These are phyloP conservation scores for Fistulifera pelliculosa DNA, from an alignment of 108 stramenopile species.

Conservation along the genomic window DNA sequence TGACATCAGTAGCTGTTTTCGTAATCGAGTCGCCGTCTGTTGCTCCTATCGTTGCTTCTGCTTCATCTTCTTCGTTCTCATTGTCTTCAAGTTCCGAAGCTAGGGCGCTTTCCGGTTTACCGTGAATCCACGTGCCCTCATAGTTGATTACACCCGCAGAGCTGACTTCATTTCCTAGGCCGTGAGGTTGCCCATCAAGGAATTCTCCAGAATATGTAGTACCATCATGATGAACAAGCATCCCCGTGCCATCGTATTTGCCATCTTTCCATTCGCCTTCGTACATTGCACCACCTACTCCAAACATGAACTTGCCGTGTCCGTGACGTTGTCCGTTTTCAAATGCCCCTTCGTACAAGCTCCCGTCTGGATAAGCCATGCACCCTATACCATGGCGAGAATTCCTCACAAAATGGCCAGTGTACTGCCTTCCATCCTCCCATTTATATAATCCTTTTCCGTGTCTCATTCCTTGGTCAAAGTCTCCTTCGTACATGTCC, in stretches of 20 bases:
- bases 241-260: constrained; percentile 16
- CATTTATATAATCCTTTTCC: constrained; percentile 24
- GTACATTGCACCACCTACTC: constrained; percentile 11
- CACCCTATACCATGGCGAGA: constrained; percentile 14
- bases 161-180: constrained; percentile 12
- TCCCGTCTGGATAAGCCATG: constrained; percentile 10
- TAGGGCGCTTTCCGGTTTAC: neutral
- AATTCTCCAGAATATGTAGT: constrained; percentile 18
- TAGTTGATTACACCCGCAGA: constrained; percentile 14
- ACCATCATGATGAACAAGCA: constrained; percentile 9
- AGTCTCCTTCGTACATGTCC: constrained; percentile 36
- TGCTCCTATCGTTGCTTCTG: neutral
- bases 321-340: constrained; percentile 13
- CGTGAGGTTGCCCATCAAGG: constrained; percentile 11
- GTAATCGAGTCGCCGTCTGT: neutral
- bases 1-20: neutral
- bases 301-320: constrained; percentile 16
- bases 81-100: neutral
- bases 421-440: constrained; percentile 23
- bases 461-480: constrained; percentile 18
- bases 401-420: constrained; percentile 8
- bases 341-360: constrained; percentile 14
- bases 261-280: constrained; percentile 26
- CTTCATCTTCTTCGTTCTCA: neutral
- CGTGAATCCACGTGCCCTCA: constrained; percentile 22